These are phyloP conservation scores for Kwoniella shivajii DNA, from an alignment of 1,284 basidiomycete genomes.

Conservation along the genomic window DNA sequence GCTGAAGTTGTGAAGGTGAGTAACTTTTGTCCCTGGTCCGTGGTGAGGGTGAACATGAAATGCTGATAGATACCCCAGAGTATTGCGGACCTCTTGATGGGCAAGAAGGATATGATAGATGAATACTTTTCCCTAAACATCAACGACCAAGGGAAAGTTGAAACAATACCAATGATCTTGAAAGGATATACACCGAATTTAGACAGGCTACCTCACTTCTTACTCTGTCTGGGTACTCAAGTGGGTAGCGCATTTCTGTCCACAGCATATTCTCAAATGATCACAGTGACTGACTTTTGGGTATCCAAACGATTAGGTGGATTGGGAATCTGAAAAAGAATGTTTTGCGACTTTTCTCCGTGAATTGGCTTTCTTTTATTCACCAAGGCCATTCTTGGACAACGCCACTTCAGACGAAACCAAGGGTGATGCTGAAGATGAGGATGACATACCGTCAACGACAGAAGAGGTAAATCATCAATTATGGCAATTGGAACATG, in stretches of 20 bases:
- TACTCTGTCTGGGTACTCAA: slow-evolving; percentile 83
- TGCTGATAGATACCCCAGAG: too few relatives aligned
- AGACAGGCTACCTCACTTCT: slow-evolving; percentile 78
- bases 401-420: slow-evolving; percentile 10
- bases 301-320: slow-evolving; percentile 61
- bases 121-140: slow-evolving; percentile 89
- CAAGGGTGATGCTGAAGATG: slow-evolving; percentile 5
- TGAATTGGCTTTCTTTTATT: slow-evolving; percentile 89
- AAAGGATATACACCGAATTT: slow-evolving; percentile 83
- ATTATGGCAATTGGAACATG: slow-evolving; percentile 82
- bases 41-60: too few relatives aligned
- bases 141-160: slow-evolving; percentile 65
- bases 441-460: neutral
- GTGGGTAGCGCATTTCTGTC: slow-evolving; percentile 53
- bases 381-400: slow-evolving; percentile 60
- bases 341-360: slow-evolving; percentile 85
- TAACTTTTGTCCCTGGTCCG: neutral
- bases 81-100: slow-evolving; percentile 45
- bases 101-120: slow-evolving; percentile 77
- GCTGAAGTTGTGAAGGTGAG: slow-evolving; percentile 69
- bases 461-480: slow-evolving; percentile 56
- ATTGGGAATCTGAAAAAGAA: slow-evolving; percentile 80
- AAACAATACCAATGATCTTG: slow-evolving; percentile 77
- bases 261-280: neutral
- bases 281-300: neutral